Base-by-base conservation (phyloP, 352 stramenopile species). In the Phytophthora niederhauseri region DNA sequence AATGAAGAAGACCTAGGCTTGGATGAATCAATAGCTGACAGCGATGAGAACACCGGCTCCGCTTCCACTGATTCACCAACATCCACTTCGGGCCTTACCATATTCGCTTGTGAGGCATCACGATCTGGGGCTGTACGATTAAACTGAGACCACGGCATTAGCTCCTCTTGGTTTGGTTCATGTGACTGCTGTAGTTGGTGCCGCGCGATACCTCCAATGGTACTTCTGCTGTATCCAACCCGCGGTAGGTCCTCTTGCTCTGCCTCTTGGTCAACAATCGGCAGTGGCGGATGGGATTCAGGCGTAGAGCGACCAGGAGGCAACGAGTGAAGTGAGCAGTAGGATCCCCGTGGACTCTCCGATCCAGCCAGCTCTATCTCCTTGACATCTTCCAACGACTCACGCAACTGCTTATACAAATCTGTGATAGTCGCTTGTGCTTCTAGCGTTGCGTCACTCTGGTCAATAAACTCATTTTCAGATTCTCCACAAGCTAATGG, bases 321-420 rank as follows among this genome's bases (percentile, higher is more conserved):
- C 36, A 59, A 41, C 2, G 54, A 68, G 19, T 67, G 54, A 51
- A 58, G 45, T 22, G 54, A 65, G 17, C 50, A 52, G 54, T 70
- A 66, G 14, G 63, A 57, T 30, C 12, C 22, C 9, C 51, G 48
- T 46, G 60, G 36, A 58, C 36, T 67, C 8, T 53, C 17, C 14
- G 30, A 20, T 48, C 20, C 67, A 28, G 56, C 19, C 26, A 54
- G 17, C 15, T 68, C 61, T 4, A 73, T 61, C 19, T 72, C 55
- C 4, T 70, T 65, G 34, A 66, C 59, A 56, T 68, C 61, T 22
- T 70, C 56, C 30, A 80, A 56, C 2, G 68, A 75, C 19, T 68
- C 64, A 26, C 72, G 64, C 38, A 78, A 59, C 17, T 53, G 62
- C 7, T 78, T 67, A 26, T 78, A 78, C 24, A 76, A 45, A 64